Percentiles rank a stretch among this genome's conserved stretches.
Evolutionary conservation across 768 basidiomycete species (phyloP).

Genomic region (Mycena pura): DNA sequence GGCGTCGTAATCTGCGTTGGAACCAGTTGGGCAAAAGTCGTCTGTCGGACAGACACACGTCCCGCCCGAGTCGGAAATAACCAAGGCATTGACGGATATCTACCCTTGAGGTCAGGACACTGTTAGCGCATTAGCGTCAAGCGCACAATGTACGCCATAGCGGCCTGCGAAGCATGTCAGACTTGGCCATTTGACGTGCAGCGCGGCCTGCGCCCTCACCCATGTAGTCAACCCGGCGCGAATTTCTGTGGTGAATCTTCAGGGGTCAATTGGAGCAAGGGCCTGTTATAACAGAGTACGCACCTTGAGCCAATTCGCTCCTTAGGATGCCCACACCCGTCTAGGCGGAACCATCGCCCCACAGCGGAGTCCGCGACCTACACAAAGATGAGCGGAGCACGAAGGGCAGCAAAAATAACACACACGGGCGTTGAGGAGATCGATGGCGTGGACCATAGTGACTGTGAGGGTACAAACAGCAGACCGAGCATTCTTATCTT

Average conservation of each 20-base stretch:
- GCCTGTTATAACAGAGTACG: slow-evolving; percentile 47
- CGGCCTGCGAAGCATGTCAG: neutral
- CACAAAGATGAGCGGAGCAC: neutral
- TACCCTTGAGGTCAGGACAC: slow-evolving; percentile 31
- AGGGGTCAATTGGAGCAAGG: neutral
- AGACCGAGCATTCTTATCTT: too few relatives aligned
- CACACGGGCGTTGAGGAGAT: slow-evolving; percentile 51
- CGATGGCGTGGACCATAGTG: slow-evolving; percentile 35
- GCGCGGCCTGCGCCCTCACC: slow-evolving; percentile 56
- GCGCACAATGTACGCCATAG: slow-evolving; percentile 82
- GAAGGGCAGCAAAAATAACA: neutral
- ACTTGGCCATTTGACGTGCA: neutral
- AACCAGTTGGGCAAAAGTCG: slow-evolving; percentile 53
- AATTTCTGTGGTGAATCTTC: slow-evolving; percentile 65
- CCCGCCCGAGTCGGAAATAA: slow-evolving; percentile 78
- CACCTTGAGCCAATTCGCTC: slow-evolving; percentile 72
- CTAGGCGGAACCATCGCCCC: slow-evolving; percentile 70
- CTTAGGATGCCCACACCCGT: slow-evolving; percentile 70
- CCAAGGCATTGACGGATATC: slow-evolving; percentile 88
- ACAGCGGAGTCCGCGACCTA: slow-evolving; percentile 55
- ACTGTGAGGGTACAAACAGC: neutral
- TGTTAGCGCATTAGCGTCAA: neutral
- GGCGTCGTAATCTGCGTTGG: slow-evolving; percentile 57
- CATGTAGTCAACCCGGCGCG: slow-evolving; percentile 84
- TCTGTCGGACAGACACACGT: slow-evolving; percentile 75